phyloP scores from a whole-genome alignment of 257 asterid species.

The Primulina eburnea region DNA sequence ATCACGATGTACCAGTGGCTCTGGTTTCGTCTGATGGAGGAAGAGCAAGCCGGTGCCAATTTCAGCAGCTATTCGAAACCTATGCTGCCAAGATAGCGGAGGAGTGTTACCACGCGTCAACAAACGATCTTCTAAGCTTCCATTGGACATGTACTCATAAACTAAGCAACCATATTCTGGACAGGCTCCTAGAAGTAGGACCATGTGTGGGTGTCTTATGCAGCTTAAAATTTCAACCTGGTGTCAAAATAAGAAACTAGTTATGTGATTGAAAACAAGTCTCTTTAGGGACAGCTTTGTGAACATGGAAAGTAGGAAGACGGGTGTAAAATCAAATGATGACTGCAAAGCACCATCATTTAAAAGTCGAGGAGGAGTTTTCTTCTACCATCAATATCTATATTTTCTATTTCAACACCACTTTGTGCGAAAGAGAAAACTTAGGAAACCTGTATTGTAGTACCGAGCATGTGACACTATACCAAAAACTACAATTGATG shows the following conservation, averaged over 20 bases:
- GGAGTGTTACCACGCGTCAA: conserved; percentile 62
- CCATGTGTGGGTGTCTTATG: conserved; percentile 96
- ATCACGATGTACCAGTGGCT: conserved; percentile 90
- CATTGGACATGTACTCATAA: conserved; percentile 80
- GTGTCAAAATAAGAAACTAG: not conserved
- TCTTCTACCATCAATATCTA: not conserved
- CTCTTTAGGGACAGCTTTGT: not conserved
- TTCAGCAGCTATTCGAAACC: conserved; percentile 83
- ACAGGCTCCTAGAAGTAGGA: conserved; percentile 91
- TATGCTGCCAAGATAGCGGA: conserved; percentile 76
- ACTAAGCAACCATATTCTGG: conserved; percentile 96
- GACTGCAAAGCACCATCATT: conserved; percentile 1
- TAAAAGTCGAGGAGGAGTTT: not conserved
- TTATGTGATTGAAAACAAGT: not conserved
- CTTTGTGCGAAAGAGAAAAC: not conserved
- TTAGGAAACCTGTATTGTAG: not conserved
- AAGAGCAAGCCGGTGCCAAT: conserved; percentile 80
- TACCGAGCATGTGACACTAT: not conserved
- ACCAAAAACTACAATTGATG: not conserved
- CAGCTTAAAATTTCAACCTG: conserved; percentile 87
- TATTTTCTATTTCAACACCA: not conserved
- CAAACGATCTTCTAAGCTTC: conserved; percentile 88
- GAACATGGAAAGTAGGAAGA: not conserved
- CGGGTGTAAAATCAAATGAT: not conserved
- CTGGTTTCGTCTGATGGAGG: conserved; percentile 92